Percentiles rank a stretch among this genome's conserved stretches.
Conservation (phyloP, 495 filamentous ascomycete species). For the Aspergillus diversus region DNA sequence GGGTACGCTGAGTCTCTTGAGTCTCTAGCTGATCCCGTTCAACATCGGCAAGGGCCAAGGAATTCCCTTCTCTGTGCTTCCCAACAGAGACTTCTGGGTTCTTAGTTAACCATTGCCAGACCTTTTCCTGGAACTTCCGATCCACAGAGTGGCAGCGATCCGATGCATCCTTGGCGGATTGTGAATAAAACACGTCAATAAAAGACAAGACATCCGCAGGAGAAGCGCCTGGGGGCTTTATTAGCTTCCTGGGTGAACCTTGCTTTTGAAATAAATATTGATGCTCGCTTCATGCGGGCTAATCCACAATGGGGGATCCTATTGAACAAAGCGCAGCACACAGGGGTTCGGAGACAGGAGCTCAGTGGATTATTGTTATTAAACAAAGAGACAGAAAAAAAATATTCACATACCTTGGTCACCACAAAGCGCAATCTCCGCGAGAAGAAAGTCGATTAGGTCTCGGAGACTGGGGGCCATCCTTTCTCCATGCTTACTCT, state of each 20-base stretch:
- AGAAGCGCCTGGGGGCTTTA: slow-evolving; percentile 40
- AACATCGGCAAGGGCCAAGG: slow-evolving; percentile 50
- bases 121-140: slow-evolving; percentile 52
- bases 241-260: slow-evolving; percentile 7
- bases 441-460: slow-evolving; percentile 70
- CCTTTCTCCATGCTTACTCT: slow-evolving; percentile 26
- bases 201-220: slow-evolving; percentile 42
- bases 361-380: slow-evolving; percentile 10
- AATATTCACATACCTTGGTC: slow-evolving; percentile 63
- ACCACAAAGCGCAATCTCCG: slow-evolving; percentile 71
- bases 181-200: slow-evolving; percentile 45
- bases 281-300: not conserved
- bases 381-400: slow-evolving; percentile 19
- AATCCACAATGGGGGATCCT: not conserved
- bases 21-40: slow-evolving; percentile 28
- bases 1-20: slow-evolving; percentile 11
- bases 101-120: slow-evolving; percentile 59
- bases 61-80: slow-evolving; percentile 42
- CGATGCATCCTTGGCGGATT: slow-evolving; percentile 24
- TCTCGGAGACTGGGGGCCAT: slow-evolving; percentile 72
- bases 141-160: slow-evolving; percentile 43
- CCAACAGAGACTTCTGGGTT: slow-evolving; percentile 58
- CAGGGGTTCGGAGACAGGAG: slow-evolving; percentile 10
- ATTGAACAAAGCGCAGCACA: slow-evolving; percentile 19
- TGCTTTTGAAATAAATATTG: not conserved